Evolutionary conservation across 139 green algal genomes (phyloP), one percentile per base, ranked within the genome.

Genomic region (Picochlorum costavermella): DNA sequence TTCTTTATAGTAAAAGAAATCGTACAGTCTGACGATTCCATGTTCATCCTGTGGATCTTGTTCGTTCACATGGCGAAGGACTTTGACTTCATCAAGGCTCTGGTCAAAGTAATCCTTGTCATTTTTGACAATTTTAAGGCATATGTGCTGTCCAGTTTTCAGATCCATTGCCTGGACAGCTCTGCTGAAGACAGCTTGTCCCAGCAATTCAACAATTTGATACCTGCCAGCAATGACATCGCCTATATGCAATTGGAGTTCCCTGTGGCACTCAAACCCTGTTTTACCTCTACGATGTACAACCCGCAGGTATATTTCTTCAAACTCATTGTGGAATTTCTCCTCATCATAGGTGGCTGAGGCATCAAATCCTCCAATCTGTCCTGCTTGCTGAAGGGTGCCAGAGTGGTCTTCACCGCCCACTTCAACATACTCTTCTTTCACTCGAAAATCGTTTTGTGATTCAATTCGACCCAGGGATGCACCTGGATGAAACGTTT

Each of bases 61-160:
- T 12, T 60, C 56, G 65, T 96, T 97, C 14, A 96, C 77, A 65
- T 86, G 90, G 25, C 72, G 76, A 59, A 96, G 81, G 55, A 98
- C 81, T 75, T 97, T 97, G 75, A 98, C 92, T 77, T 98, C 92
- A 63, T 98, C 92, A 46, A 98, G 75, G 23, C 70, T 84, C 78
- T 98, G 92, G 74, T 98, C 92, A 65, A 97, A 91, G 67, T 95
- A 97, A 72, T 97, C 90, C 76, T 97, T 97, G 74, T 95, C 92
- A 82, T 96, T 96, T 77, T 96, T 96, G 65, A 98, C 89, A 50
- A 97, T 92, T 70, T 98, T 98, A 23, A 98, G 80, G 79, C 88
- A 95, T n/a, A 97, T 91, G 31, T 91, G 75, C 33, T 67, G 71
- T 20, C 86, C 85, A 0, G 82, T 95, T 65, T 92, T 84, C 11